Percentiles rank a stretch among this genome's conserved stretches.
Conservation (phyloP, 1,284 basidiomycete species). For the Hemileia vastatrix region DNA sequence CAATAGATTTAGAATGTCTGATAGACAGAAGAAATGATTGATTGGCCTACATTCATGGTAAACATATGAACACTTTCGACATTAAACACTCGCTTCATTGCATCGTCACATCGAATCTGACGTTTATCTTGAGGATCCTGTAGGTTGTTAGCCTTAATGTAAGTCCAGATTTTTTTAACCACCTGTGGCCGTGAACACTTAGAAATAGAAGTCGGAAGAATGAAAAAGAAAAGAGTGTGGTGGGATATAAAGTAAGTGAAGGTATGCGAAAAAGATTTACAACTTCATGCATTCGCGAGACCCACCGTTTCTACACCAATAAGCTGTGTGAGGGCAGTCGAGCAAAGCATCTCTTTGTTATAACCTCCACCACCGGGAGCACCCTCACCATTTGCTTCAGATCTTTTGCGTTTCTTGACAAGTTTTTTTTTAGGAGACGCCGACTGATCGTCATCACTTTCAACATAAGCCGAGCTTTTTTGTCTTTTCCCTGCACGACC, state of each 20-base stretch:
- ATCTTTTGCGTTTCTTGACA: not conserved
- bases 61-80: conserved; percentile 74
- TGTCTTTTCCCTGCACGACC: not conserved
- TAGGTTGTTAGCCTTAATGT: conserved; percentile 65
- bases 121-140: conserved; percentile 70
- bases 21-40: conserved; percentile 1
- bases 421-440: not conserved
- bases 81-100: conserved; percentile 60
- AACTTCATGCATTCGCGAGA: not conserved
- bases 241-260: not conserved
- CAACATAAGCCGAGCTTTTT: conserved; percentile 9
- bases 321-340: conserved; percentile 4
- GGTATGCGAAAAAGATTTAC: not conserved
- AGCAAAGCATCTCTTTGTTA: conserved; percentile 18
- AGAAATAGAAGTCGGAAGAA: too few species aligned
- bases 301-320: conserved; percentile 14
- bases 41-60: conserved; percentile 60
- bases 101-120: conserved; percentile 69
- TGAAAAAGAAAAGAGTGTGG: conserved; percentile 56
- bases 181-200: conserved; percentile 73
- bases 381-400: not conserved
- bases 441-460: conserved; percentile 11
- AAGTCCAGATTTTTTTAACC: conserved; percentile 73
- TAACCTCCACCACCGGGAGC: not conserved
- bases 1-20: too few species aligned